Percentiles rank a stretch among this genome's conserved stretches.
Evolutionary conservation across 306 rosid genomes (phyloP).

Genomic region (Prinsepia uniflora): DNA sequence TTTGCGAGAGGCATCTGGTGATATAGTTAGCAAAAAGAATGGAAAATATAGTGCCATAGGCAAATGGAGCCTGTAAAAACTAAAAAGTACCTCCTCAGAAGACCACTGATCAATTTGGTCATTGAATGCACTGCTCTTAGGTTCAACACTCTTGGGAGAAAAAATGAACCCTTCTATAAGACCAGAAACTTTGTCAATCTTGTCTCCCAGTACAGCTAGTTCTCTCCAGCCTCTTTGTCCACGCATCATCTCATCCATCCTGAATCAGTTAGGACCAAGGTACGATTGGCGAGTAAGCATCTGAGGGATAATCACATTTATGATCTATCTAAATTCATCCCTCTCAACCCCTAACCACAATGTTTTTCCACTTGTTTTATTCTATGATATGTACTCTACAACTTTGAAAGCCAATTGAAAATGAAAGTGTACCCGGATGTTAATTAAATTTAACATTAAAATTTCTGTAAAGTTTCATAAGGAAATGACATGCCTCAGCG

Average conservation of each 20-base stretch:
- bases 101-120: conserved; percentile 58
- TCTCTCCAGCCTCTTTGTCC: conserved; percentile 99
- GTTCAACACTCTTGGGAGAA: conserved; percentile 59
- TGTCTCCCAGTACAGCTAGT: conserved; percentile 82
- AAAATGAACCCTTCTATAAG: conserved; percentile 78
- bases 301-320: conserved; percentile 20
- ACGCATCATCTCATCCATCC: conserved; percentile 99
- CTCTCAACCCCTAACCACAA: not conserved
- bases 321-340: conserved; percentile 18
- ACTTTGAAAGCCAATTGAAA: not conserved
- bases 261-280: conserved; percentile 32
- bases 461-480: not conserved
- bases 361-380: not conserved
- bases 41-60: not conserved
- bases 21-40: conserved; percentile 5
- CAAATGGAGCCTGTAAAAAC: conserved; percentile 18
- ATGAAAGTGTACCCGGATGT: not conserved
- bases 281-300: conserved; percentile 15
- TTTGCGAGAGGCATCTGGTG: not conserved
- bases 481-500: not conserved
- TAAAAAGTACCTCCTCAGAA: conserved; percentile 74
- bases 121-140: conserved; percentile 33
- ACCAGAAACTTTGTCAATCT: conserved; percentile 71
- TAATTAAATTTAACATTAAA: not conserved
- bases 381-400: not conserved